Evolutionary conservation across 2,329 filamentous ascomycete genomes (phyloP).

Genomic region (Orbilia ellipsospora): DNA sequence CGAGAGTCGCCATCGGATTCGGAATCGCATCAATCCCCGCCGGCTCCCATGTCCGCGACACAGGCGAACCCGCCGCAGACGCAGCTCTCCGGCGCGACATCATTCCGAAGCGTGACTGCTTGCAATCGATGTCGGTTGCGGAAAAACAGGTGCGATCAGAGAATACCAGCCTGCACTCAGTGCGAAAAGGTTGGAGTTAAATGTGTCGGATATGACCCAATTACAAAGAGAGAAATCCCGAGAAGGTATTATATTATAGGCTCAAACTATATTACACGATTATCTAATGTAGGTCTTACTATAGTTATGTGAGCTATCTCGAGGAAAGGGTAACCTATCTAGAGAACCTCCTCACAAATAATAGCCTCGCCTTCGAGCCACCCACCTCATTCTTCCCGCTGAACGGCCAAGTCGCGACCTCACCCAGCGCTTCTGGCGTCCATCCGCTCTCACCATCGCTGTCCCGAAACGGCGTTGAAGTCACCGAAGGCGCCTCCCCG

Average conservation of each 20-base stretch:
- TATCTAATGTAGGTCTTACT: not conserved
- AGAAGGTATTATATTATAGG: constrained; percentile 67
- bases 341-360: constrained; percentile 76
- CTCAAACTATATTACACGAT: not conserved
- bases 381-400: constrained; percentile 64
- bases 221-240: constrained; percentile 94
- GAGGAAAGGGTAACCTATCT: constrained; percentile 87
- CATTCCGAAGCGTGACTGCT: constrained; percentile 87
- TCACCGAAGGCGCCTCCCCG: constrained; percentile 34
- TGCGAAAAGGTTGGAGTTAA: constrained; percentile 92
- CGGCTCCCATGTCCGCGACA: constrained; percentile 55
- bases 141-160: constrained; percentile 96
- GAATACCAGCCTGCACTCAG: constrained; percentile 86
- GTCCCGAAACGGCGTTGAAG: constrained; percentile 43
- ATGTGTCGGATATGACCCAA: constrained; percentile 95
- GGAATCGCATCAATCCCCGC: constrained; percentile 55
- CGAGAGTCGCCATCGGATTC: constrained; percentile 48
- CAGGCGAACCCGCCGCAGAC: constrained; percentile 42
- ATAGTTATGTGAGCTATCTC: constrained; percentile 86
- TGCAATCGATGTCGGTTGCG: constrained; percentile 91
- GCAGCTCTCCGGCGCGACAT: constrained; percentile 57
- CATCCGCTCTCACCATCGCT: constrained; percentile 36
- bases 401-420: constrained; percentile 74
- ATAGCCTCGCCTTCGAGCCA: constrained; percentile 77
- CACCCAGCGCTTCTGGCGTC: constrained; percentile 47